Evolutionary conservation across 345 rosid genomes (phyloP).

Genomic region (Eucalyptus pauciflora): DNA sequence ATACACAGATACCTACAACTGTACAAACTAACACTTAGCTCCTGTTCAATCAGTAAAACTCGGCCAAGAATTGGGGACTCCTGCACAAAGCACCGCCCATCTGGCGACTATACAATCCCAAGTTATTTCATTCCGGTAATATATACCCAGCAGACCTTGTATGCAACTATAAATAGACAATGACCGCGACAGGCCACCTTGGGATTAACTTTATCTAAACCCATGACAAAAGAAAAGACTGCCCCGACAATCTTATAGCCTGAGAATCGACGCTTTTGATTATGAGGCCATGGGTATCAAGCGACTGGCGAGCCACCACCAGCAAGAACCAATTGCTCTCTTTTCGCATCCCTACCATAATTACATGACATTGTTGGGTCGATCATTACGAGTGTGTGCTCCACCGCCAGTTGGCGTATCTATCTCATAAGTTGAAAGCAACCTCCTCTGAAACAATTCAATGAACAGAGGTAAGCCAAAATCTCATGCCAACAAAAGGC

Average conservation of each 20-base stretch:
- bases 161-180: neutral
- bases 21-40: neutral
- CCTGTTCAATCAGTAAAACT: neutral
- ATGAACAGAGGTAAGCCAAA: neutral
- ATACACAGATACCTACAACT: neutral
- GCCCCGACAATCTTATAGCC: neutral
- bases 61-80: neutral
- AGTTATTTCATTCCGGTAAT: neutral
- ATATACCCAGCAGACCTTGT: neutral
- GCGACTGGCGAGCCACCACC: neutral
- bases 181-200: neutral
- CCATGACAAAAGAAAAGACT: neutral
- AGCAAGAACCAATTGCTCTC: neutral
- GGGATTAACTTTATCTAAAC: neutral
- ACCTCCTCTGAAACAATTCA: constrained; percentile 45
- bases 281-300: neutral
- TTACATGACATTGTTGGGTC: constrained; percentile 22
- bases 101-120: neutral
- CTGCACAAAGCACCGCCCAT: neutral
- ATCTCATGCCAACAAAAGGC: neutral
- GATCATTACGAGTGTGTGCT: neutral
- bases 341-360: neutral
- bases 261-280: neutral
- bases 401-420: constrained; percentile 13
- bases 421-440: constrained; percentile 63